Percentiles rank a stretch among this genome's conserved stretches.
Conservation (phyloP, 345 rosid genomes). For the Eutrema japonicum region DNA sequence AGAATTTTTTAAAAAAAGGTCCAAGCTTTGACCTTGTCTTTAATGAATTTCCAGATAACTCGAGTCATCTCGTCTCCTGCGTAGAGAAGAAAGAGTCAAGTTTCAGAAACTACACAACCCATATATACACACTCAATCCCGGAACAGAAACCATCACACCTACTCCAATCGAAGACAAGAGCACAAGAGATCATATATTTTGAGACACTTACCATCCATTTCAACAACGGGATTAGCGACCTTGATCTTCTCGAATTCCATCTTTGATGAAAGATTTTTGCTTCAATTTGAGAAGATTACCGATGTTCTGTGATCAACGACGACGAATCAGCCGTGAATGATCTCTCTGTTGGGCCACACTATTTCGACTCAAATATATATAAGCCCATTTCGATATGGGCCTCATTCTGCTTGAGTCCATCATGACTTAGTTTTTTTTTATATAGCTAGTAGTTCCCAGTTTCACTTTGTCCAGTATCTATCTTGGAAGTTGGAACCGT, state of each 20-base stretch:
- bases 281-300: background rate
- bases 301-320: slow-evolving; percentile 4
- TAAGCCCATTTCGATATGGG: background rate
- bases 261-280: slow-evolving; percentile 4
- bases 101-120: background rate
- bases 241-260: slow-evolving; percentile 60
- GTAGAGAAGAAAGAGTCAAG: background rate
- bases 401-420: too few relatives aligned
- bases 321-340: background rate
- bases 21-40: slow-evolving; percentile 52
- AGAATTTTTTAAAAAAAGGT: background rate
- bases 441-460: too few relatives aligned
- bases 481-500: slow-evolving; percentile 3
- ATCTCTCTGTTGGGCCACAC: background rate
- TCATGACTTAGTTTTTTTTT: too few relatives aligned
- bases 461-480: background rate
- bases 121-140: background rate
- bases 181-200: background rate
- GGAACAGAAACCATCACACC: background rate
- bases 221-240: slow-evolving; percentile 61
- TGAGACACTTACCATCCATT: slow-evolving; percentile 53
- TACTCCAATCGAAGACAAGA: background rate
- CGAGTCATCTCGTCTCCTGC: slow-evolving; percentile 81
- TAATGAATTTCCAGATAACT: slow-evolving; percentile 65
- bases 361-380: background rate